Evolutionary conservation across 2,329 filamentous ascomycete species (phyloP).

Genomic region (Penicillium sp.): DNA sequence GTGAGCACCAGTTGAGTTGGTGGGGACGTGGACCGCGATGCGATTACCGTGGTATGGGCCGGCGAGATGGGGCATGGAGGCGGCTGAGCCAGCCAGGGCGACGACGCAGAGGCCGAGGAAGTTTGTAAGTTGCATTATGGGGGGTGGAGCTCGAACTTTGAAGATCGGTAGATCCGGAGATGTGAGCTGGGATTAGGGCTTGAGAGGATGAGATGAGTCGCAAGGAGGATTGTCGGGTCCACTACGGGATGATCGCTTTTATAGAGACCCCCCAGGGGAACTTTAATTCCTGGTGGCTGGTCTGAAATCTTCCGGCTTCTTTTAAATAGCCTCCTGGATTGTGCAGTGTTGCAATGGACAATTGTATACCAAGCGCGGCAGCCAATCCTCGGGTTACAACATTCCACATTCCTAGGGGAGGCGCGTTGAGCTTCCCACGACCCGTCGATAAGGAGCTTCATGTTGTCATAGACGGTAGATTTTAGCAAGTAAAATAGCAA

Average conservation of each 20-base stretch:
- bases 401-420: slow-evolving; percentile 21
- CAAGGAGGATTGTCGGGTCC: not conserved
- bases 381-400: slow-evolving; percentile 10
- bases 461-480: not conserved
- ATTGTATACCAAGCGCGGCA: not conserved
- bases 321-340: slow-evolving; percentile 11
- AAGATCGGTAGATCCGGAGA: not conserved
- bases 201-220: not conserved
- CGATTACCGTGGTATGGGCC: slow-evolving; percentile 17
- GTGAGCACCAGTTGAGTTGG: slow-evolving; percentile 12
- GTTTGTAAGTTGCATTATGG: slow-evolving; percentile 23
- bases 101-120: slow-evolving; percentile 13
- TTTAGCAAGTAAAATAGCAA: not conserved
- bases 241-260: slow-evolving; percentile 3
- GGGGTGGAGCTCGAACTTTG: not conserved
- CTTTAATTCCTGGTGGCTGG: slow-evolving; percentile 3
- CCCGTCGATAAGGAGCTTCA: not conserved
- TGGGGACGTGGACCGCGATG: slow-evolving; percentile 11
- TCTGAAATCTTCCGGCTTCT: not conserved
- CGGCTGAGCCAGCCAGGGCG: slow-evolving; percentile 13
- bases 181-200: not conserved
- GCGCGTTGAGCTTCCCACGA: not conserved
- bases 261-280: not conserved
- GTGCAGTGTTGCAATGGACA: slow-evolving; percentile 5
- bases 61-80: slow-evolving; percentile 18